Evolutionary conservation across 768 basidiomycete genomes (phyloP).

Genomic region (Rubroboletus pulcherrimus): DNA sequence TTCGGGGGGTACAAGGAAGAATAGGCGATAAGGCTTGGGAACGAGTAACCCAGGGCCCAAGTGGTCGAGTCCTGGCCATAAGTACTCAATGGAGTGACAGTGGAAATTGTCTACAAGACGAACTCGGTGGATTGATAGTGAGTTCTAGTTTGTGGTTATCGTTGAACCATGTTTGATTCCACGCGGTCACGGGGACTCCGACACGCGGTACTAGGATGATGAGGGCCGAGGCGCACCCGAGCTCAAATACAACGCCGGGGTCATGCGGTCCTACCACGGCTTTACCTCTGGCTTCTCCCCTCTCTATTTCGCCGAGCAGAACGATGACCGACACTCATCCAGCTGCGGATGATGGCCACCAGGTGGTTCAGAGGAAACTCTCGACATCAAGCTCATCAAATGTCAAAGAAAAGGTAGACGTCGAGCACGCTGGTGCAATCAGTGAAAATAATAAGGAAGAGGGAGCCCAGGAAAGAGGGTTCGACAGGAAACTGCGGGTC

Average conservation of each 20-base stretch:
- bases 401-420: constrained; percentile 17
- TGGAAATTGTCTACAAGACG: too few relatives aligned
- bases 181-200: neutral
- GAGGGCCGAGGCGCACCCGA: neutral
- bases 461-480: neutral
- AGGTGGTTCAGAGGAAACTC: constrained; percentile 19
- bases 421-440: constrained; percentile 8
- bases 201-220: neutral
- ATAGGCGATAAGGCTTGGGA: neutral
- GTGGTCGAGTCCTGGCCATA: neutral
- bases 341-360: neutral
- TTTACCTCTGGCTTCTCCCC: neutral
- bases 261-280: constrained; percentile 6
- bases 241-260: neutral
- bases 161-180: neutral
- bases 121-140: neutral
- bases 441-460: constrained; percentile 11
- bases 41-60: neutral
- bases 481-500: constrained; percentile 34
- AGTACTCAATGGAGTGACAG: neutral
- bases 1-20: neutral
- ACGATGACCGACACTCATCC: constrained; percentile 18
- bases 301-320: neutral
- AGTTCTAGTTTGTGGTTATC: neutral
- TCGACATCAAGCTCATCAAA: constrained; percentile 14